Percentiles rank a stretch among this genome's conserved stretches.
Conservation (phyloP, 345 rosid genomes). For the Salix koriyanagi region DNA sequence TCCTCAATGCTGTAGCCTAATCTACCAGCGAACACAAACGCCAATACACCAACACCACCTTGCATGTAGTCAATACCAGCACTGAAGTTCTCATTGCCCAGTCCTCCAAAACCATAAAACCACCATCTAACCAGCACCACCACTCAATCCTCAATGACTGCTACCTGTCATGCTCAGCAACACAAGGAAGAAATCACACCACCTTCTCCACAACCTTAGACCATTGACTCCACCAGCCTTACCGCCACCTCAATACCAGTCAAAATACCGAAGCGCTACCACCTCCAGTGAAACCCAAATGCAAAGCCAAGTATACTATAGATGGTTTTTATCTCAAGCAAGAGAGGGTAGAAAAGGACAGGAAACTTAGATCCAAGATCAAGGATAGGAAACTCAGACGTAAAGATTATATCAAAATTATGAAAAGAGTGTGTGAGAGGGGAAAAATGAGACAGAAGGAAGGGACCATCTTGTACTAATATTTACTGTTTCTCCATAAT, state of each 20-base stretch:
- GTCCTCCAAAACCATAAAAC: not conserved
- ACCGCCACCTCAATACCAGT: not conserved
- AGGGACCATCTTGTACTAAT: not conserved
- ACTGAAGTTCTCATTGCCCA: not conserved
- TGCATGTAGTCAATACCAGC: not conserved
- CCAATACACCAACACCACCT: not conserved
- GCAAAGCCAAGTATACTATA: not conserved
- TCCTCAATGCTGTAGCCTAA: no score
- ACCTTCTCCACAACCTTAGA: not conserved
- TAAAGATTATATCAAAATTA: not conserved
- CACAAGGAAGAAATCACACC: not conserved
- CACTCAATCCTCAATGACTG: not conserved
- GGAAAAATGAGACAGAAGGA: not conserved
- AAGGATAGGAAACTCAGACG: not conserved
- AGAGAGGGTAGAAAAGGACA: not conserved
- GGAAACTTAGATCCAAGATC: not conserved
- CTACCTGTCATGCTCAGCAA: not conserved
- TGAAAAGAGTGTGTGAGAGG: not conserved
- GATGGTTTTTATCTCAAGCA: not conserved
- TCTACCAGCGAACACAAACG: no score
- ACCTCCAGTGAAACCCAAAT: not conserved
- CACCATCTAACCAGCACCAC: not conserved
- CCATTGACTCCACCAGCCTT: not conserved
- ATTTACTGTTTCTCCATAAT: not conserved
- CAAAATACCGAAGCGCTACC: not conserved